These are phyloP conservation scores for Aspergillus texensis DNA, from an alignment of 2,329 filamentous ascomycete genomes.

Conservation along the genomic window DNA sequence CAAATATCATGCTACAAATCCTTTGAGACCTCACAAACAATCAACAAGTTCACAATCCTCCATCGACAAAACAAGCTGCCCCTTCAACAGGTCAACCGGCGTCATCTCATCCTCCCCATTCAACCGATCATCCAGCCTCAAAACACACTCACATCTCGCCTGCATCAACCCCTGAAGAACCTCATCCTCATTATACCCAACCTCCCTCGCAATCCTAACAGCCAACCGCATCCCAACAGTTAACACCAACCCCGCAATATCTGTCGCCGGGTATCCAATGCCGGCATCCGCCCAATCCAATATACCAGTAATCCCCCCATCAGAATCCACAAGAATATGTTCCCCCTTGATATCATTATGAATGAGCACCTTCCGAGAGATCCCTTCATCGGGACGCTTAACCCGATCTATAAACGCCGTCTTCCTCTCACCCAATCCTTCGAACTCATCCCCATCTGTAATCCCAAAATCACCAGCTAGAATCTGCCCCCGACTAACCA, in stretches of 20 bases:
- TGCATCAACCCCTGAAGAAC: conserved; percentile 1
- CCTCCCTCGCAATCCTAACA: neutral
- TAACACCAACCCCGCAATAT: conserved; percentile 3
- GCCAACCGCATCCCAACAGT: conserved; percentile 1
- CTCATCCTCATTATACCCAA: neutral
- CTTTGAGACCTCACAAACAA: neutral
- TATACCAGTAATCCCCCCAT: neutral
- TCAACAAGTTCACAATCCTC: neutral
- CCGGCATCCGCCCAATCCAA: conserved; percentile 6
- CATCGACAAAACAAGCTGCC: neutral
- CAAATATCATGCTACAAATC: no score
- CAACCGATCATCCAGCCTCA: conserved; percentile 5
- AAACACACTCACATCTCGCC: conserved; percentile 2
- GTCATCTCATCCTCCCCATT: neutral
- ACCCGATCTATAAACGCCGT: conserved; percentile 1
- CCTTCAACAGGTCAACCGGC: neutral
- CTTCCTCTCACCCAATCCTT: neutral
- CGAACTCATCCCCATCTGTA: neutral
- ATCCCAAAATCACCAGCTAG: neutral
- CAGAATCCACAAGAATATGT: neutral
- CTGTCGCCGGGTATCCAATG: conserved; percentile 2
- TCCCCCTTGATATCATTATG: conserved; percentile 3
- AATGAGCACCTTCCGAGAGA: neutral
- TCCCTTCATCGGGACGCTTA: neutral
- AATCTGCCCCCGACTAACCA: neutral